These are phyloP conservation scores for Phaeoacremonium minimum DNA, from an alignment of 2,329 filamentous ascomycete genomes.

Conservation along the genomic window DNA sequence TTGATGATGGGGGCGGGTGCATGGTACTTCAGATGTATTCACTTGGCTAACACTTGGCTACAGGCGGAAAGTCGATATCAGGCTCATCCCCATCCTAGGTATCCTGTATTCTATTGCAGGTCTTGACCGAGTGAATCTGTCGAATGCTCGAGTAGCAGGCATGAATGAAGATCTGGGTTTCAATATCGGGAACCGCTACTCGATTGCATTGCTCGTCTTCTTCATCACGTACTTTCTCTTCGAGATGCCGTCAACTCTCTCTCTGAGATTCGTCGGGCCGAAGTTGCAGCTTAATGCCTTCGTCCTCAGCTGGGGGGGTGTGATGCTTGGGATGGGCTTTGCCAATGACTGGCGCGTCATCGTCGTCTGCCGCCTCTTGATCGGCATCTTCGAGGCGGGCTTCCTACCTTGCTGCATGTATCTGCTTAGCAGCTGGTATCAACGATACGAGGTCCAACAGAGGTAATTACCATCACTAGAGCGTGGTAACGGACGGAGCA, in stretches of 20 bases:
- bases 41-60: too few species aligned
- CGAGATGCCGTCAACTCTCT: conserved; percentile 55
- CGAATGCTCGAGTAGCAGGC: conserved; percentile 6
- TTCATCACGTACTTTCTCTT: conserved; percentile 65
- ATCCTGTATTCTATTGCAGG: too few species aligned
- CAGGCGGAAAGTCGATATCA: too few species aligned
- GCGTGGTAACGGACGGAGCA: too few species aligned
- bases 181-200: conserved; percentile 54
- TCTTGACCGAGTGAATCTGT: neutral
- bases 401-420: too few species aligned
- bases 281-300: conserved; percentile 59
- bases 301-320: conserved; percentile 40
- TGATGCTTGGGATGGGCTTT: conserved; percentile 13
- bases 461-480: too few species aligned
- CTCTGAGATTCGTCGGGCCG: conserved; percentile 58
- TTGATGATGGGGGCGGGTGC: too few species aligned
- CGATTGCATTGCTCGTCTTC: conserved; percentile 52
- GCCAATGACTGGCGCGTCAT: conserved; percentile 9
- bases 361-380: conserved; percentile 27
- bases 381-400: conserved; percentile 53
- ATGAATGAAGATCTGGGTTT: conserved; percentile 32
- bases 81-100: too few species aligned
- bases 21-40: too few species aligned
- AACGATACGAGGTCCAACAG: too few species aligned
- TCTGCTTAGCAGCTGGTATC: too few species aligned